phyloP scores from a whole-genome alignment of 129 eudicot species.

The Cynara cardunculus region DNA sequence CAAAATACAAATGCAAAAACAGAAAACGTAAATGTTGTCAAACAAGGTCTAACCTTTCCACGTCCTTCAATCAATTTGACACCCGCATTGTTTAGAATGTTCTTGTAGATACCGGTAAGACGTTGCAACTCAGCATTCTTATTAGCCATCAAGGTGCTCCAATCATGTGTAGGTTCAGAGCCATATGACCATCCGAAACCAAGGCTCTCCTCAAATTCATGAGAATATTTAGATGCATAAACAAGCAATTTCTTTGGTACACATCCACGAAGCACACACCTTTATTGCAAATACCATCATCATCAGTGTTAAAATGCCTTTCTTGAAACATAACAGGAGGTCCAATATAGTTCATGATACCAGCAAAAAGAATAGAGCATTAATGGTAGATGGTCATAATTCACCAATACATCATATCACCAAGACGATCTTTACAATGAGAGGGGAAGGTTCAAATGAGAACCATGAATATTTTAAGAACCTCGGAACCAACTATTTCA shows the following conservation, averaged over 20 bases:
- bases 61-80: constrained; percentile 93
- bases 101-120: constrained; percentile 90
- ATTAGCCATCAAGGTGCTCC: constrained; percentile 93
- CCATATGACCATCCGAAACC: constrained; percentile 97
- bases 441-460: background rate
- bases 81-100: constrained; percentile 73
- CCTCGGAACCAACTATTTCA: background rate
- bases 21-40: background rate
- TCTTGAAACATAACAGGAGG: background rate
- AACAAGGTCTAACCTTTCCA: constrained; percentile 73
- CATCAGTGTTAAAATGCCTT: constrained; percentile 11
- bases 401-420: background rate
- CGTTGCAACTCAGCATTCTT: constrained; percentile 97
- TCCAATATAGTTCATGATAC: background rate
- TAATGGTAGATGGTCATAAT: background rate
- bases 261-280: constrained; percentile 99
- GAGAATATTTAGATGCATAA: constrained; percentile 92
- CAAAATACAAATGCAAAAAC: constrained; percentile 2
- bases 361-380: constrained; percentile 9
- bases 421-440: constrained; percentile 6
- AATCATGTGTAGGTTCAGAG: constrained; percentile 91
- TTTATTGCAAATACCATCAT: constrained; percentile 31
- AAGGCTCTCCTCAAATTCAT: constrained; percentile 93
- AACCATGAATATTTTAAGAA: background rate
- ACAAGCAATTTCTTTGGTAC: constrained; percentile 95